These are phyloP conservation scores for Eucalyptus tenuipes DNA, from an alignment of 345 rosid species.

Conservation along the genomic window DNA sequence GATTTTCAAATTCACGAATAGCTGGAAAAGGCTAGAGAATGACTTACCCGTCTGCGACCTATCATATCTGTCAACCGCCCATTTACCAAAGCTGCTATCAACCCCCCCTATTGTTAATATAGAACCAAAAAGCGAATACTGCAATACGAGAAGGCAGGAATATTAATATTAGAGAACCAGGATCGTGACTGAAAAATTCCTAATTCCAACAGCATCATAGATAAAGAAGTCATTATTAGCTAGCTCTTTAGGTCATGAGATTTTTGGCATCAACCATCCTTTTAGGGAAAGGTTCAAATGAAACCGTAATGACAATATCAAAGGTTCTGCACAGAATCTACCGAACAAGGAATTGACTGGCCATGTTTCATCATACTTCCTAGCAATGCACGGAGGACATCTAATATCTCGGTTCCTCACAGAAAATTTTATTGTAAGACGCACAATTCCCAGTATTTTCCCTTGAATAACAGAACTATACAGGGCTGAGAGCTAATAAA, in stretches of 20 bases:
- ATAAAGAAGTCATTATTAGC: not conserved
- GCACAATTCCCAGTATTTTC: not conserved
- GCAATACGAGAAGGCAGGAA: not conserved
- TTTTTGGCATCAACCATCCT: no score
- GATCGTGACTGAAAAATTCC: not conserved
- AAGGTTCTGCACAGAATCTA: not conserved
- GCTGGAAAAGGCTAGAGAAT: not conserved
- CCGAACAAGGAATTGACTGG: not conserved
- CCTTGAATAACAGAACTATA: not conserved
- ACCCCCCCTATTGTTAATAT: constrained; percentile 18
- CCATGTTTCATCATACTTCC: not conserved
- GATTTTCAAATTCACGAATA: not conserved
- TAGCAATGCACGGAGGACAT: not conserved
- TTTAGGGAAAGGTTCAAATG: not conserved
- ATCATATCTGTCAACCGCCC: constrained; percentile 16
- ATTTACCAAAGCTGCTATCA: constrained; percentile 9
- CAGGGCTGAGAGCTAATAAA: not conserved
- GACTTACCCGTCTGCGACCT: constrained; percentile 24
- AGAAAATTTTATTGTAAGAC: not conserved
- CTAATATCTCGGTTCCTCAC: not conserved
- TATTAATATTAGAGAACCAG: not conserved
- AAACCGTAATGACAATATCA: not conserved
- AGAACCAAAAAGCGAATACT: constrained; percentile 30
- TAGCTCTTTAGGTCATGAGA: no score
- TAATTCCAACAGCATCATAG: not conserved